Base-by-base conservation (phyloP, 2,329 filamentous ascomycete genomes). In the Simplicillium sp. region DNA sequence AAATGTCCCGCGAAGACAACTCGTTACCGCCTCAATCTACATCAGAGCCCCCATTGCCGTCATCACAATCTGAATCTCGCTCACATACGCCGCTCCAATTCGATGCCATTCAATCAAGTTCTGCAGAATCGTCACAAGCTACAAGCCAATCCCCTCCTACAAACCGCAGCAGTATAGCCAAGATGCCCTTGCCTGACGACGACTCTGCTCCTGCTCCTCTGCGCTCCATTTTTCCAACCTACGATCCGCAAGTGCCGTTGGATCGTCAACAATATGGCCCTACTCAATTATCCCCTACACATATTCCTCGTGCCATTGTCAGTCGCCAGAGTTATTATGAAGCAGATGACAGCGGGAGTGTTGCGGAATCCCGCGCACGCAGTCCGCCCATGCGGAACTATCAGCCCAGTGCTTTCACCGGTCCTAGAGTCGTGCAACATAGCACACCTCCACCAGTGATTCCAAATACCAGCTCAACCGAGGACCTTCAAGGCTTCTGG, bases 201-300 rank as follows among this genome's bases (percentile, higher is more conserved):
- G 55, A 55, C 38, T 57, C 47, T 44, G 62, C 36, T 59, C 67
- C 25, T 6, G 64, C 71, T 0, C 50, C 58, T 0, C 70, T 84
- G 50, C 73, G 75, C 28, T 88, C 84, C 17, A 87, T 89, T 51
- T 89, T 89, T 51, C 84, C 84, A 7, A 71, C 74, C 25, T 88
- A 87, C 54, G 80, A 89, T 52, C 80, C 78, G 3, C 72, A 71
- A 1, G 55, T 86, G 17, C 68, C 82, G 5, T 70, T 87, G 3
- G 69, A 77, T 41, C 75, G 78, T 43, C 84, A 89, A 53, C 62
- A 75, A 36, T 88, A 89, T 60, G 82, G 73, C 37, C 82, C 84
- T 3, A 80, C 76, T 1, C 77, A 82, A 54, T 62, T 71, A 41
- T 78, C 74, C 44, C 80, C 82, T 11, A 73, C 74, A 1, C 70